Base-by-base conservation (phyloP, 495 filamentous ascomycete genomes). In the Xylaria scruposa region DNA sequence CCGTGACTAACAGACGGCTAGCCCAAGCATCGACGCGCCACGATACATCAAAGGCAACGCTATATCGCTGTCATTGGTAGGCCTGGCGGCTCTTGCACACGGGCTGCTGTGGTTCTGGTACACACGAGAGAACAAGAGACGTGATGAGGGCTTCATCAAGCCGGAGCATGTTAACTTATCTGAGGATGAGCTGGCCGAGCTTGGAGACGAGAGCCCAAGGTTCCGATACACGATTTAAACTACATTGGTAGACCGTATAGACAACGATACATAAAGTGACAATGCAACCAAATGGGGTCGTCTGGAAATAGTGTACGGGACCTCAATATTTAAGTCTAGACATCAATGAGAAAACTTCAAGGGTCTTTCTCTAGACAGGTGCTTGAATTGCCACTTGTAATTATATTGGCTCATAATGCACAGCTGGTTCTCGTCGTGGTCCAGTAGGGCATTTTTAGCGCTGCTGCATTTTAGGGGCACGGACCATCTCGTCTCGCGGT, bases 121-220 rank as follows among this genome's bases (percentile, higher is more conserved):
- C 65, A 78, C 78, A 1, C 73, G 78, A 46, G 85, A 84, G 60
- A 93, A 94, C 70, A 82, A 81, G 70, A 82, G 83, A 61, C 85
- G 92, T 26, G 83, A 78, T 0, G 79, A 79, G 9, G 90, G 90
- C 0, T 69, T 80, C 5, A 82, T 90, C 59, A 87, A 91, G 68
- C 75, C 84, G 2, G 85, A 83, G 68, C 81, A 91, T 24, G 81
- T 83, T 44, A 86, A 85, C 6, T 77, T 90, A 82, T 85, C 84
- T 0, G 90, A 92, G 64, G 89, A 91, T 33, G 89, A 92, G 72
- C 85, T 93, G 21, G 86, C 85, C 26, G 91, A 92, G 76, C 78
- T 93, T 69, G 92, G 92, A 24, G 92, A 94, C 77, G 87, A 89
- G 29, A 91, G 85, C 70, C 90, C 90, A 21, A 83, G 85, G 60